Evolutionary conservation across 345 rosid genomes (phyloP), one percentile per base, ranked within the genome.

Genomic region (Moricandia arvensis): DNA sequence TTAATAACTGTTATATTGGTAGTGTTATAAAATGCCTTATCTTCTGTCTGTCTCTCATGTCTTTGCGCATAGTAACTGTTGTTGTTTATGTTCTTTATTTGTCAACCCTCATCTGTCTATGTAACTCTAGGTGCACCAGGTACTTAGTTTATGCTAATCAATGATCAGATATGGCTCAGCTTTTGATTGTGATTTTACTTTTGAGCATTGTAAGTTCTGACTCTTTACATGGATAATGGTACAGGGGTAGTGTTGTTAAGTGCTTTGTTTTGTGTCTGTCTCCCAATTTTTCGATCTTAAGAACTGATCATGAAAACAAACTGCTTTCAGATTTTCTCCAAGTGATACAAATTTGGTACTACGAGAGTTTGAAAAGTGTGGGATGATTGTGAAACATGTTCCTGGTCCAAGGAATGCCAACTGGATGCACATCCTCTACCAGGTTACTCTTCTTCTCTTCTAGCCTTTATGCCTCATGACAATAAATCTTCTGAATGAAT

Each of bases 341-440:
- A 84, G 86, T 51, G 99, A 95, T 80, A 95, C 97, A 80, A 95
- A 95, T 85, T 81, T 87, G 68, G 94, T 95, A 66, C 80, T 92
- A 68, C 80, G 99, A 59, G 99, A 92, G 83, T 92, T 95, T 82
- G 98, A 95, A 72, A 95, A 79, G 78, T 89, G 90, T 45, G 97
- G 97, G 51, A 84, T 89, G 80, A 86, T 92, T 75, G 77, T 95
- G 85, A 95, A 88, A 77, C 98, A 95, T 88, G 84, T 90, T 82
- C 91, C 94, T 51, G 99, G 99, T 61, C 98, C 97, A 67, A 86
- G 94, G 77, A 88, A 89, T 72, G 97, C 99, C 51, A 95, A 95
- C 88, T 92, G 98, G 98, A 90, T 92, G 90, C 89, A 92, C 85
- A 89, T 95, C 74, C 93, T 90, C 7, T 95, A 89, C 80, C 90